Evolutionary conservation across 2,329 filamentous ascomycete species (phyloP), one percentile per base, ranked within the genome.

Genomic region (Metarhizium anisopliae): DNA sequence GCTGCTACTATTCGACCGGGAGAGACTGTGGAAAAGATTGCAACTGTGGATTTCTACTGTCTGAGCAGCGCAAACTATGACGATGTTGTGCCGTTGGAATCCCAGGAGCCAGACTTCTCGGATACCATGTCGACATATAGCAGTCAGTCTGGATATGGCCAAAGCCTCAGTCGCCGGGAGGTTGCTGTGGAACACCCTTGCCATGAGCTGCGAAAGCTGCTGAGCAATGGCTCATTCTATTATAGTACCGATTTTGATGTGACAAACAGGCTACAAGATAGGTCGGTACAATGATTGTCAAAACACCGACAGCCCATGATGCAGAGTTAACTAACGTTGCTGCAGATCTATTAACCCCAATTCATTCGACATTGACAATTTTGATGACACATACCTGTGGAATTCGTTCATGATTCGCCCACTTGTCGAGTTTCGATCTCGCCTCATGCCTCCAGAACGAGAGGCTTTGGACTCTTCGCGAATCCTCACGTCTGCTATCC

Each of bases 171-270:
- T 56, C 80, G 85, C 56, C 81, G 83, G 63, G 90, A 96, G 47
- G 76, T 83, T 47, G 72, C 85, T 30, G 71, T 89, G 35, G 91
- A 96, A 66, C 91, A 96, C 70, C 94, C 94, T 6, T 97, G 93
- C 70, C 77, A 90, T 64, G 89, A 94, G 50, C 72, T 99, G 58
- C 92, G 93, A 71, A 97, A 96, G 77, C 81, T 99, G 42, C 77
- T 99, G 55, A 87, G 90, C 67, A 92, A 95, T 69, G 92, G 93
- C 30, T 95, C 88, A 35, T 99, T 99, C 68, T 99, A 97, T 70
- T 99, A 96, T 74, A 96, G 91, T 68, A 90, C 90, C n/a, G 91
- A 97, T 70, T 99, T 99, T 69, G 93, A 99, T 68, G 77, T 99
- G 51, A 99, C 94, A 3, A 92, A 95, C 70, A 83, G 94, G 62